Conservation (phyloP, 2,329 filamentous ascomycete genomes). For the Chaetomiaceae sp. region DNA sequence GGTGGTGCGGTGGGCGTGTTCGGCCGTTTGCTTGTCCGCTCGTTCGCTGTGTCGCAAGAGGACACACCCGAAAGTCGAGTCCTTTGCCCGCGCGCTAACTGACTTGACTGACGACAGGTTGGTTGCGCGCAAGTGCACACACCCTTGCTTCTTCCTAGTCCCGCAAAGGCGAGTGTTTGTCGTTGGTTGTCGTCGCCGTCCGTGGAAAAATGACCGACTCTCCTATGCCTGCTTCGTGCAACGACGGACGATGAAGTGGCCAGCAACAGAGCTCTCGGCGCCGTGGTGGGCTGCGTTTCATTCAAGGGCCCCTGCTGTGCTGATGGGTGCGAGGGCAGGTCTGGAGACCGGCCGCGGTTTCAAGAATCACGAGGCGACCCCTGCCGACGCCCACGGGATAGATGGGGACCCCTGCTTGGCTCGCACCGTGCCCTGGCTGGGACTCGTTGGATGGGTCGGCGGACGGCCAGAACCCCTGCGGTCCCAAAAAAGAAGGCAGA, state of each 20-base stretch:
- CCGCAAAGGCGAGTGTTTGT: background rate
- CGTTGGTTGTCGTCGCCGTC: slow-evolving; percentile 6
- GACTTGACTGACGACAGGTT: no score
- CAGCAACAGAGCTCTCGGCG: slow-evolving; percentile 6
- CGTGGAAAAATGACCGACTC: background rate
- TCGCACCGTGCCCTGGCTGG: slow-evolving; percentile 10
- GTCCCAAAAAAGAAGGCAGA: slow-evolving; percentile 4
- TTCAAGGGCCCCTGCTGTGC: slow-evolving; percentile 16
- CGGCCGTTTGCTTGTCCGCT: background rate
- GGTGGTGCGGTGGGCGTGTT: background rate
- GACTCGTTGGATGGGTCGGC: background rate
- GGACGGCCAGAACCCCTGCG: background rate
- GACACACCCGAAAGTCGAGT: slow-evolving; percentile 5
- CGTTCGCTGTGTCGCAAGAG: slow-evolving; percentile 8
- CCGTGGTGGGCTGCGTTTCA: slow-evolving; percentile 13
- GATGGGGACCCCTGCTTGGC: slow-evolving; percentile 16
- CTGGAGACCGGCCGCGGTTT: slow-evolving; percentile 21
- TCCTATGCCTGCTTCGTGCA: background rate
- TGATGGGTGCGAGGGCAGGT: slow-evolving; percentile 18
- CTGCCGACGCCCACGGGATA: slow-evolving; percentile 10
- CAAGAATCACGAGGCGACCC: slow-evolving; percentile 22
- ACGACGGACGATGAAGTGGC: slow-evolving; percentile 1
- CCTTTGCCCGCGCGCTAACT: no score
- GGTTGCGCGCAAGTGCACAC: background rate
- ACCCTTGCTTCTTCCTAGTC: background rate